These are phyloP conservation scores for Dactylellina parvicollis DNA, from an alignment of 2,329 filamentous ascomycete species.

Conservation along the genomic window DNA sequence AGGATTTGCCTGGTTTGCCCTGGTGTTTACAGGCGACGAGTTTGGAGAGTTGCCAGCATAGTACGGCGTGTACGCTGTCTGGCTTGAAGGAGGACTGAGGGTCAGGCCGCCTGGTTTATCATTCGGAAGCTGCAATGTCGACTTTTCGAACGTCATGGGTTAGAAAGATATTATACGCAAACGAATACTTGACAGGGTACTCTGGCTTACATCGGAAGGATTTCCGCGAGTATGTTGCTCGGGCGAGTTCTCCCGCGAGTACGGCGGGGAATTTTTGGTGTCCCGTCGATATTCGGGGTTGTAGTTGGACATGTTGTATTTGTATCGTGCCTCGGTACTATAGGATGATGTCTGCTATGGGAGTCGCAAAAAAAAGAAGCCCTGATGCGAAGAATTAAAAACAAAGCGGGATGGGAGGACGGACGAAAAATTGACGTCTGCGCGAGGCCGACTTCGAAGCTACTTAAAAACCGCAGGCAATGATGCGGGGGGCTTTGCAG, in stretches of 20 bases:
- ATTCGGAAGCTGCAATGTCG: constrained; percentile 34
- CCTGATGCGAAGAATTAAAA: background rate
- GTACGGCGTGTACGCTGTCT: constrained; percentile 43
- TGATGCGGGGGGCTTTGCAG: constrained; percentile 5
- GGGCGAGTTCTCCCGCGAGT: constrained; percentile 46
- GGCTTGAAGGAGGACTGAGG: constrained; percentile 32
- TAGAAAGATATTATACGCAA: background rate
- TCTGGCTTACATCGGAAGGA: constrained; percentile 28
- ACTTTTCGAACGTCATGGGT: background rate
- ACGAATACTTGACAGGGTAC: background rate
- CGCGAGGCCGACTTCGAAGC: constrained; percentile 3
- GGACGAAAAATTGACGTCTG: constrained; percentile 17
- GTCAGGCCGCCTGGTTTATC: constrained; percentile 25
- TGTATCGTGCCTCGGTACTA: background rate
- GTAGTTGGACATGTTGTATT: constrained; percentile 48
- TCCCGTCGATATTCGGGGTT: constrained; percentile 45
- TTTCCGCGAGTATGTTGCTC: constrained; percentile 31
- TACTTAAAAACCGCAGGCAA: background rate
- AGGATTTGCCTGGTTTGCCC: constrained; percentile 29
- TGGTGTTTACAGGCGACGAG: constrained; percentile 50
- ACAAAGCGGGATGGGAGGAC: background rate
- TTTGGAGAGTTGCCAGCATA: constrained; percentile 33
- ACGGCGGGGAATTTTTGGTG: constrained; percentile 29
- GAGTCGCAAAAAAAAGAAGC: too few species aligned
- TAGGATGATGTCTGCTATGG: background rate